Evolutionary conservation across 768 basidiomycete species (phyloP), one percentile per base, ranked within the genome.

Genomic region (Solioccasus polychromus): DNA sequence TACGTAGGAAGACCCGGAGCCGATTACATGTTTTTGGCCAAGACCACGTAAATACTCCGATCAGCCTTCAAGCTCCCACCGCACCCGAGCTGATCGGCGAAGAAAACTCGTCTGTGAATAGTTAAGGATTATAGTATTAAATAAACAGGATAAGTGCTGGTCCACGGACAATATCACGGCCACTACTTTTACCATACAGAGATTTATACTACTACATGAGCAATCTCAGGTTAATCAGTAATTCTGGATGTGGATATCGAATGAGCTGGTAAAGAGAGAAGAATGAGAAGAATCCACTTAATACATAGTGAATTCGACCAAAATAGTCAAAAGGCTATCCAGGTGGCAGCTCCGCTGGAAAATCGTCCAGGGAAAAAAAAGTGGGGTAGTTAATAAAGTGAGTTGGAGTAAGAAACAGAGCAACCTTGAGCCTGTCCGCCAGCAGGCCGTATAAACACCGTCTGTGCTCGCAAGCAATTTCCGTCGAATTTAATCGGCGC

Each of bases 401-500:
- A 35, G 28, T 42, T 35, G 9, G 35, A 42, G 42, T 42, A 53
- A 48, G 41, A 53, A 34, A 26, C n/a, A n/a, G n/a, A n/a, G n/a
- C n/a, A n/a, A n/a, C n/a, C n/a, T n/a, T n/a, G n/a, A 36, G 38
- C 36, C 40, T 30, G 42, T 29, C 32, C 30, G 23, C 45, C 40
- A 47, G 28, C 42, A 39, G 35, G 44, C 45, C 35, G 46, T 24
- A 46, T 36, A 51, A 49, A 61, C 18, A 34, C 39, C 43, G 40
- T 50, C 45, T 51, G 26, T 20, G 39, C 11, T 44, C 24, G 31
- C 25, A 41, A 45, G 46, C 53, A 60, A 61, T 61, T 52, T 61
- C 61, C 61, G 59, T 46, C 20, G 35, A 31, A 57, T 53, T 51
- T 39, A 46, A 49, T 53, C 58, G 57, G 54, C 57, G 60, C 47